Evolutionary conservation across 1,139 yeast species (phyloP).

Genomic region (Kurtzmaniella quercitrusa): DNA sequence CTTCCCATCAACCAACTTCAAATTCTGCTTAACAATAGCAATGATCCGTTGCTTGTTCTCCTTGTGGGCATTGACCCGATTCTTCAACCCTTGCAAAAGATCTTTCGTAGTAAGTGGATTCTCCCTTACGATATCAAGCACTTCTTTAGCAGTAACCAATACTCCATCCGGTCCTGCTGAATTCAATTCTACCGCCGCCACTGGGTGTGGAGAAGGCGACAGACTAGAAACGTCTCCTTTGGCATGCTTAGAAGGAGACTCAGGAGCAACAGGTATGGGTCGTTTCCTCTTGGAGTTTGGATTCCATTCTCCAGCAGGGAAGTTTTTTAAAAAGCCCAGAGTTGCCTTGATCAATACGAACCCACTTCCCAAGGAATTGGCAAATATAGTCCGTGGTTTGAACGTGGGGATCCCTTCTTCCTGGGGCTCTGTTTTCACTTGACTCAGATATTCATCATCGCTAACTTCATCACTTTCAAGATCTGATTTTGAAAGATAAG

Average conservation of each 20-base stretch:
- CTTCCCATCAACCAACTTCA: constrained; percentile 62
- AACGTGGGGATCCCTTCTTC: constrained; percentile 14
- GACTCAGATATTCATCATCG: constrained; percentile 23
- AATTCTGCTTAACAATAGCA: constrained; percentile 62
- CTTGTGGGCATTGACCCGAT: constrained; percentile 62
- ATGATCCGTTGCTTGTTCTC: constrained; percentile 69
- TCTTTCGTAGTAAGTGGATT: constrained; percentile 66
- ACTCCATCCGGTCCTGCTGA: constrained; percentile 39
- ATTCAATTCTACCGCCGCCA: constrained; percentile 22
- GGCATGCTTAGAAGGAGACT: constrained; percentile 30
- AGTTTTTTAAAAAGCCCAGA: constrained; percentile 53
- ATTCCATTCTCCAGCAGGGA: constrained; percentile 84
- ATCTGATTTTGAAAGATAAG: constrained; percentile 74
- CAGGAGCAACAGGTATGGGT: constrained; percentile 8
- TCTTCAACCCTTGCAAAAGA: constrained; percentile 56
- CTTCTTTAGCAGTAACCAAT: constrained; percentile 66
- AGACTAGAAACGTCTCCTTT: constrained; percentile 11
- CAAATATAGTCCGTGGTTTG: constrained; percentile 35
- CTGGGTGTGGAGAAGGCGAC: constrained; percentile 15
- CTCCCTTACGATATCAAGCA: constrained; percentile 56
- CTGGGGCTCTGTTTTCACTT: constrained; percentile 42
- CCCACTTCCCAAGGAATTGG: constrained; percentile 56
- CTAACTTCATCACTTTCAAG: constrained; percentile 54
- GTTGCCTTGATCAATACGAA: constrained; percentile 66
- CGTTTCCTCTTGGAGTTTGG: constrained; percentile 53